Percentiles rank a stretch among this genome's conserved stretches.
Conservation (phyloP, 371 early-diverging fungal species). For the Mortierella sp. region DNA sequence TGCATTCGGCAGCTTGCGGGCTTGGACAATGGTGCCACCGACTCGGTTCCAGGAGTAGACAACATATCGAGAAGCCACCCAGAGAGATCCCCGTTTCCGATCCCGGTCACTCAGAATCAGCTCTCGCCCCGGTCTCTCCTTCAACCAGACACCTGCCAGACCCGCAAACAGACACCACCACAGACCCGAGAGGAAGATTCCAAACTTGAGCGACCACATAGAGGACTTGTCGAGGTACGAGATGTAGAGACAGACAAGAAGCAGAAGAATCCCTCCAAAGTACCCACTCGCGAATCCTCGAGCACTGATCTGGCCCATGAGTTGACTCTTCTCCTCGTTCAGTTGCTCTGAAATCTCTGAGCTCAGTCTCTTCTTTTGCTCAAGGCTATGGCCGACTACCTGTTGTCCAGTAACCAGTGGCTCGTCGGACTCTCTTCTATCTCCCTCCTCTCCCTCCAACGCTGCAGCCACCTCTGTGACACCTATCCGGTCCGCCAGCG, state of each 20-base stretch:
- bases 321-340: constrained; percentile 39
- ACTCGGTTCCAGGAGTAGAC: constrained; percentile 55
- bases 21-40: constrained; percentile 46
- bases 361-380: constrained; percentile 15
- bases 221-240: constrained; percentile 45
- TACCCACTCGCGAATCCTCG: constrained; percentile 63
- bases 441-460: background rate
- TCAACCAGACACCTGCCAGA: constrained; percentile 50
- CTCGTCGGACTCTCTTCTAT: background rate
- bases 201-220: constrained; percentile 47
- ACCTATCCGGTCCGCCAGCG: background rate
- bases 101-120: constrained; percentile 34
- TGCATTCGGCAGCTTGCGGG: constrained; percentile 48
- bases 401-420: background rate
- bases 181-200: constrained; percentile 57
- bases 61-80: constrained; percentile 44
- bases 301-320: constrained; percentile 61
- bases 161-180: constrained; percentile 59
- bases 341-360: constrained; percentile 31
- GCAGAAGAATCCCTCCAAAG: constrained; percentile 54
- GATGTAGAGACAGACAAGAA: constrained; percentile 58
- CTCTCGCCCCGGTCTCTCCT: constrained; percentile 52
- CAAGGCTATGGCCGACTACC: background rate
- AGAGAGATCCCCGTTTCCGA: constrained; percentile 25
- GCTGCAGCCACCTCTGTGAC: constrained; percentile 3